A percentile compares a stretch with the other conserved stretches of the same genome.
Conservation (phyloP, 192 early-diverging fungal genomes). For the Paraglomus occultum region DNA sequence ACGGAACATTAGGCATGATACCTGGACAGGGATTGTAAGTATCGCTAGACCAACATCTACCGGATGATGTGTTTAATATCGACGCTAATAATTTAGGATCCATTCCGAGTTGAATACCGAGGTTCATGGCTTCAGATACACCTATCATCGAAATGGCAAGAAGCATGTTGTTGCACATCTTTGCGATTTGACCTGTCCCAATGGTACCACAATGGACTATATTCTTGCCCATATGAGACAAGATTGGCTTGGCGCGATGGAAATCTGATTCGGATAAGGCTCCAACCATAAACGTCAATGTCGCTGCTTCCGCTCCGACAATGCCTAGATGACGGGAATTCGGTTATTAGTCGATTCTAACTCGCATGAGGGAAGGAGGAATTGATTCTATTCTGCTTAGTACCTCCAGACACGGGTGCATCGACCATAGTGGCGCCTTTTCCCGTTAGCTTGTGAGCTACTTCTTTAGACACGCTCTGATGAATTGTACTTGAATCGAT, state of each 20-base stretch:
- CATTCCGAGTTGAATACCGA: conserved; percentile 85
- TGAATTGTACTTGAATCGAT: conserved; percentile 96
- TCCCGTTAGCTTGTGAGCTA: conserved; percentile 58
- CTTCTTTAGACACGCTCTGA: conserved; percentile 68
- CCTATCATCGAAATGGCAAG: conserved; percentile 94
- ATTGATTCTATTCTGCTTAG: neutral
- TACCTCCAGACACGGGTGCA: conserved; percentile 94
- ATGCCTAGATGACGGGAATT: conserved; percentile 52
- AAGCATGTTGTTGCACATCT: conserved; percentile 98
- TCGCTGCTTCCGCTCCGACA: conserved; percentile 82
- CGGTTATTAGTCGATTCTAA: neutral
- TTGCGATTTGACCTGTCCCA: conserved; percentile 89
- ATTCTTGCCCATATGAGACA: conserved; percentile 84
- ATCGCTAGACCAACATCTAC: conserved; percentile 92
- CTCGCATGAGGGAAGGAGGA: too few relatives aligned
- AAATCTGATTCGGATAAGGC: conserved; percentile 56
- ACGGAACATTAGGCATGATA: conserved; percentile 74
- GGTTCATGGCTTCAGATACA: conserved; percentile 87
- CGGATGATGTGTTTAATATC: conserved; percentile 88
- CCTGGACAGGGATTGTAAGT: conserved; percentile 90
- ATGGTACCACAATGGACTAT: conserved; percentile 80
- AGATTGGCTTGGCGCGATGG: conserved; percentile 57
- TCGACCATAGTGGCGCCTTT: conserved; percentile 73
- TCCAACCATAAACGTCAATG: conserved; percentile 97
- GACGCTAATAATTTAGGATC: conserved; percentile 78